Evolutionary conservation across 148 eudicot genomes (phyloP), one percentile per base, ranked within the genome.

Genomic region (Amaranthus palmeri): DNA sequence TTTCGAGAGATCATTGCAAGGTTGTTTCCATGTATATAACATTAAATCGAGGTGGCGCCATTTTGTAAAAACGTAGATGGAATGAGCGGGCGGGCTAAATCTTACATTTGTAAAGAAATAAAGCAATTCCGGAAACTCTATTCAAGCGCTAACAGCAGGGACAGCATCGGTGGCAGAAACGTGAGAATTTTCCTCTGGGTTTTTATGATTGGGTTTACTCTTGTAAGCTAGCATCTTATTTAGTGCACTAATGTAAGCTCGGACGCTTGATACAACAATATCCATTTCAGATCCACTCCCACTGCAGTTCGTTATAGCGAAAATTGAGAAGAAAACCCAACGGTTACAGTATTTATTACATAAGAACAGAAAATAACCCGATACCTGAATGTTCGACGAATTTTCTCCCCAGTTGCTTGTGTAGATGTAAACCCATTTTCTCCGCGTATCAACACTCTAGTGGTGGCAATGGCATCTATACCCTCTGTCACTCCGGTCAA

Each of bases 281-380:
- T 93, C 98, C 88, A 91, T 81, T 72, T 86, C 92, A 58, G 97
- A 87, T 47, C 91, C 97, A 60, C 96, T 93, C 79, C 92, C 98
- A 83, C 98, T 93, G 89, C 48, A 58, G 14, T 65, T 55, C 71
- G 15, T 25, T 25, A 25, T 25, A 51, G 17, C 14, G 62, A 12
- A 10, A 50, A 15, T 51, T 9, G 5, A 7, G 11, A n/a, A 64
- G 48, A 69, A 15, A 69, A 66, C 56, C 36, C 3, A 57, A 49
- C 4, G 52, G 13, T 49, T 55, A 53, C 25, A 60, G 10, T 14
- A 61, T 49, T 44, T 3, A 13, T 57, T 4, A n/a, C 18, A 3
- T 13, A 10, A 8, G 52, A 64, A 45, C 47, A 60, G 12, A 17
- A 49, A 54, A 10, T 3, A 58, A 74, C 4, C 36, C 43, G 9